A percentile compares a stretch with the other conserved stretches of the same genome.
Evolutionary conservation across 345 rosid genomes (phyloP).

Genomic region (Draba incana): DNA sequence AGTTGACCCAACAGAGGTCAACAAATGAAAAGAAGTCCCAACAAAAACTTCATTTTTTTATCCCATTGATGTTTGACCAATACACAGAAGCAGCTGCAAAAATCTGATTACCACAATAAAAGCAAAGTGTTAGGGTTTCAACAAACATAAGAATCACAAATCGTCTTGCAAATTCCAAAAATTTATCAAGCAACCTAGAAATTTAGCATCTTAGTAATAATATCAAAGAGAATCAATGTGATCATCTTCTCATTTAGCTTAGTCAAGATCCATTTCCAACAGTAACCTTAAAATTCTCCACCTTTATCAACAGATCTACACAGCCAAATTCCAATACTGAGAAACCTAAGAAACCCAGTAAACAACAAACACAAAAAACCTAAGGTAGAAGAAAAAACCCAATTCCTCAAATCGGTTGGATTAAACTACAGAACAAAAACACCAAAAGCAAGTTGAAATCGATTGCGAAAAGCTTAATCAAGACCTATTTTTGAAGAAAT

Average conservation of each 20-base stretch:
- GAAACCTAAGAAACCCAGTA: constrained; percentile 23
- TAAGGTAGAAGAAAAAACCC: constrained; percentile 1
- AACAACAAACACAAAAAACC: constrained; percentile 23
- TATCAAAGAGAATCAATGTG: constrained; percentile 36
- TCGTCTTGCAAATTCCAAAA: neutral
- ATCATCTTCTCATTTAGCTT: constrained; percentile 32
- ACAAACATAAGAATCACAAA: constrained; percentile 4
- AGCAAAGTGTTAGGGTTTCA: constrained; percentile 31
- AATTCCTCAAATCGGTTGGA: constrained; percentile 29
- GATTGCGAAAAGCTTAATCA: constrained; percentile 22
- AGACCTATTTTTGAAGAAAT: constrained; percentile 29
- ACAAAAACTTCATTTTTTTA: constrained; percentile 5
- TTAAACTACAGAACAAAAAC: neutral
- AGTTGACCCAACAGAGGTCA: constrained; percentile 42
- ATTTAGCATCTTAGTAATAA: constrained; percentile 4
- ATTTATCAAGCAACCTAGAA: neutral
- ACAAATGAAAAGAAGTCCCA: constrained; percentile 17
- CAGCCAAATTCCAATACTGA: constrained; percentile 26
- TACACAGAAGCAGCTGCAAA: constrained; percentile 33
- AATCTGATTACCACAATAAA: constrained; percentile 35
- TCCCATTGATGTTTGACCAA: constrained; percentile 37
- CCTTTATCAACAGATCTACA: constrained; percentile 28
- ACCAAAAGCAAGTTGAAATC: constrained; percentile 15
- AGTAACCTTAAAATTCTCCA: constrained; percentile 31
- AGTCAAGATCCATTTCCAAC: constrained; percentile 41